Percentiles rank a stretch among this genome's conserved stretches.
Evolutionary conservation across 768 basidiomycete genomes (phyloP).

Genomic region (Podaxis mareebaensis): DNA sequence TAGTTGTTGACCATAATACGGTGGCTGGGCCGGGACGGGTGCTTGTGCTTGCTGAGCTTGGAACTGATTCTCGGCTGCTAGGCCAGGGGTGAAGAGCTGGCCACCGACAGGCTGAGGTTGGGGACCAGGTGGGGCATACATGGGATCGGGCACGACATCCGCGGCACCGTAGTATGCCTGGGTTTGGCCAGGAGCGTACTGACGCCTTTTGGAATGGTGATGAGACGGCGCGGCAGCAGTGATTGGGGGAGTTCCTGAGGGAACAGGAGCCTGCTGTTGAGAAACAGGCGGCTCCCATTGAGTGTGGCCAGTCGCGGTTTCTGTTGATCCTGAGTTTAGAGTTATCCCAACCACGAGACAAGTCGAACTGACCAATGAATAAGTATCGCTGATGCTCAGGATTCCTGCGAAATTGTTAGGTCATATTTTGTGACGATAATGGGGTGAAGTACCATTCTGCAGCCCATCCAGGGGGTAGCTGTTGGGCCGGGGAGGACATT

Average conservation of each 20-base stretch:
- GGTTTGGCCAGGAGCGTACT: slow-evolving; percentile 93
- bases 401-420: slow-evolving; percentile 58
- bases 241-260: slow-evolving; percentile 44
- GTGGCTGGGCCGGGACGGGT: slow-evolving; percentile 31
- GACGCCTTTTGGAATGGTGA: slow-evolving; percentile 69
- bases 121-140: slow-evolving; percentile 40
- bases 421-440: slow-evolving; percentile 13
- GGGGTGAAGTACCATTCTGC: slow-evolving; percentile 78
- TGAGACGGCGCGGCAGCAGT: slow-evolving; percentile 48
- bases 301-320: slow-evolving; percentile 77
- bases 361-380: slow-evolving; percentile 73
- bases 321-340: slow-evolving; percentile 42
- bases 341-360: slow-evolving; percentile 17
- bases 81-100: slow-evolving; percentile 86
- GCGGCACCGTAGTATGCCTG: slow-evolving; percentile 76
- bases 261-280: slow-evolving; percentile 28
- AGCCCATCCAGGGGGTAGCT: slow-evolving; percentile 89
- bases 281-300: slow-evolving; percentile 85
- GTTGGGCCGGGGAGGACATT: slow-evolving; percentile 58
- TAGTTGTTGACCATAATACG: slow-evolving; percentile 44
- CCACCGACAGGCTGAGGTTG: slow-evolving; percentile 40
- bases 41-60: slow-evolving; percentile 58
- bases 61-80: slow-evolving; percentile 70
- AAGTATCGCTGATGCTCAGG: slow-evolving; percentile 76
- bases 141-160: slow-evolving; percentile 45